Base-by-base conservation (phyloP, 352 stramenopile species). In the Pythium pyrilobum region DNA sequence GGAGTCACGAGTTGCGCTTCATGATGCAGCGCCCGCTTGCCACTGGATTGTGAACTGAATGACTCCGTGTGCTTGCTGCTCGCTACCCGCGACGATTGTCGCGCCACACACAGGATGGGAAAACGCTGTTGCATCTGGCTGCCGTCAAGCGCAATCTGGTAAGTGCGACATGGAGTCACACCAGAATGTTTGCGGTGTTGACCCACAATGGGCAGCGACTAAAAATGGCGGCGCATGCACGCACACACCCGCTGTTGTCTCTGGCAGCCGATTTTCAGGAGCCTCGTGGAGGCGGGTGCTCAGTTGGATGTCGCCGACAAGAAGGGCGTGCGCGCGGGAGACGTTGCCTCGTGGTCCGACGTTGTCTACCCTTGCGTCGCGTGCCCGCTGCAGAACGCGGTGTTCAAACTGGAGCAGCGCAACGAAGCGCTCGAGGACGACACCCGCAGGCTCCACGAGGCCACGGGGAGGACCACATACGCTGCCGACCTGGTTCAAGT, bases 81-180 rank as follows among this genome's bases (percentile, higher is more conserved):
- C n/a, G n/a, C n/a, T n/a, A n/a, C n/a, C n/a, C n/a, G n/a, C n/a
- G n/a, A 40, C 31, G 7, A n/a, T 9, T 51, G 56, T 25, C n/a
- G 31, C 21, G 44, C 37, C 28, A 28, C 33, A 20, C 9, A 46
- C 36, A 77, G 70, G 62, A 74, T 45, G 64, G 67, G 11, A 61
- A 64, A 40, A 74, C 67, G 27, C 44, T 72, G 18, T 45, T 80
- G 27, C 70, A 74, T 42, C 20, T 54, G 3, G 64, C 64, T 0
- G 56, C 50, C 21, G 59, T 66, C 24, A 65, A 67, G 32, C 59
- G 65, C 13, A 72, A 67, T 37, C 38, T 71, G 32, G 66, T 75
- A 47, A 20, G 44, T 51, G 21, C 11, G 21, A 32, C 4, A 40
- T 32, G 20, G 8, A 40, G 13, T 40, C 16, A n/a, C 5, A 7